These are phyloP conservation scores for Begonia loranthoides DNA, from an alignment of 306 rosid species.

Conservation along the genomic window DNA sequence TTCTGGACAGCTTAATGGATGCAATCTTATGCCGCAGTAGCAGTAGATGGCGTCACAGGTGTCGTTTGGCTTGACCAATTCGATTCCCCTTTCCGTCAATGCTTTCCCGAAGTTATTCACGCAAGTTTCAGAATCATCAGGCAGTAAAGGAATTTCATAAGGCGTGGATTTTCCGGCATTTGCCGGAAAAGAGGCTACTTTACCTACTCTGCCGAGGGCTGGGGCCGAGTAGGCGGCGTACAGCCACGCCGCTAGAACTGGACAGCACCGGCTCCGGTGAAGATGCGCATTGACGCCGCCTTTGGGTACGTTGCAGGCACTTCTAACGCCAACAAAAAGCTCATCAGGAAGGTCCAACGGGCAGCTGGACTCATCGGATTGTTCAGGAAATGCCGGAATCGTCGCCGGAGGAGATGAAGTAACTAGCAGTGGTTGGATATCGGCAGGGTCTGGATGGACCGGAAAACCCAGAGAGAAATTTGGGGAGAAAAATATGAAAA, in stretches of 20 bases:
- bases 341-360: constrained; percentile 59
- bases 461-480: too few relatives aligned
- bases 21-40: constrained; percentile 74
- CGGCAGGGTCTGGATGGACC: constrained; percentile 22
- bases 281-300: constrained; percentile 26
- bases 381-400: constrained; percentile 90
- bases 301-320: constrained; percentile 41
- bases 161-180: constrained; percentile 14
- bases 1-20: constrained; percentile 60
- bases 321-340: constrained; percentile 44
- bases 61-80: constrained; percentile 52
- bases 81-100: constrained; percentile 41
- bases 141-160: constrained; percentile 69
- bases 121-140: constrained; percentile 89
- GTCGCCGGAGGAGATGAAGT: constrained; percentile 41
- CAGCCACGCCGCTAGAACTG: constrained; percentile 79
- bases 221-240: constrained; percentile 74
- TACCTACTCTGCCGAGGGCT: constrained; percentile 30
- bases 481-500: too few relatives aligned
- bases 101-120: constrained; percentile 49
- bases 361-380: constrained; percentile 50
- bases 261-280: constrained; percentile 70
- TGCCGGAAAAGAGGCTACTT: neutral
- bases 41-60: constrained; percentile 81
- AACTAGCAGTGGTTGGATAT: constrained; percentile 30